Evolutionary conservation across 2,329 filamentous ascomycete species (phyloP).

Genomic region (Byssoonygena ceratinophila): DNA sequence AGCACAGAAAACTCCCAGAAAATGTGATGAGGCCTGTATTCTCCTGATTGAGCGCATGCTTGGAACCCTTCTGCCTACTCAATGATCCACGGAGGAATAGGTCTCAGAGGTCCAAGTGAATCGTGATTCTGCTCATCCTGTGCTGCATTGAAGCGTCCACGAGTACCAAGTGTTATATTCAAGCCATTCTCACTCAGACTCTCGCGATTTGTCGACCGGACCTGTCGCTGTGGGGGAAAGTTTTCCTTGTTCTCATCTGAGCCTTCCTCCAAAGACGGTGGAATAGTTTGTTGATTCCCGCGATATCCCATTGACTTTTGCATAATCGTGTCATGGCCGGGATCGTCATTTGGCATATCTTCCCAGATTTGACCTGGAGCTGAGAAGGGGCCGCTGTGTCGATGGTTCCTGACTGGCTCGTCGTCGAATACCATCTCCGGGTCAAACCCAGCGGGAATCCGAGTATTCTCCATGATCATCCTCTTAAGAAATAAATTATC

Average conservation of each 20-base stretch:
- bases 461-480: neutral
- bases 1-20: too few relatives aligned
- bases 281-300: neutral
- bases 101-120: neutral
- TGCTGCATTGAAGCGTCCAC: neutral
- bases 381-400: neutral
- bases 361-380: constrained; percentile 11
- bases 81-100: neutral
- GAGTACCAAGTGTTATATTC: neutral
- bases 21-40: too few relatives aligned
- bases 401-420: neutral
- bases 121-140: neutral
- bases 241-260: constrained; percentile 15
- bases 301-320: neutral
- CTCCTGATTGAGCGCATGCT: too few relatives aligned
- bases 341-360: constrained; percentile 2
- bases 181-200: neutral
- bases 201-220: neutral
- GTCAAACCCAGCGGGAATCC: neutral
- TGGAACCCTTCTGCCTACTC: too few relatives aligned
- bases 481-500: neutral
- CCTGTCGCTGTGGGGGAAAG: neutral
- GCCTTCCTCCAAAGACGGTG: neutral
- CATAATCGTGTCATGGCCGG: neutral
- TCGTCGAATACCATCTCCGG: constrained; percentile 3